Evolutionary conservation across 129 eudicot genomes (phyloP).

Genomic region (Flaveria ramosissima): DNA sequence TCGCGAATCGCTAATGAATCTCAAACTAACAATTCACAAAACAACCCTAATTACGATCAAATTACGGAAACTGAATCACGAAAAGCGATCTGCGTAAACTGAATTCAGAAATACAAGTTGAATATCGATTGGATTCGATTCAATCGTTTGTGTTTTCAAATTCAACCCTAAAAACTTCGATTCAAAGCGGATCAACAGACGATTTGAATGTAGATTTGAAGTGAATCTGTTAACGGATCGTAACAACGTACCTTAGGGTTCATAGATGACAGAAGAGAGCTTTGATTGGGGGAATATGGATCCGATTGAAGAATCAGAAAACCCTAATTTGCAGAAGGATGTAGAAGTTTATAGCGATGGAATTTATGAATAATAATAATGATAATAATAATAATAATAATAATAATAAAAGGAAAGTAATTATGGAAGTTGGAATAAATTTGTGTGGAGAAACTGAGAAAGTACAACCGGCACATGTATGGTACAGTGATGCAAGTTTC

Average conservation of each 20-base stretch:
- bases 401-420: neutral
- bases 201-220: neutral
- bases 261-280: conserved; percentile 17
- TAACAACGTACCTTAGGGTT: conserved; percentile 28
- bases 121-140: conserved; percentile 5
- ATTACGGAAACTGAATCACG: conserved; percentile 24
- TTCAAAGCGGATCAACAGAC: conserved; percentile 17
- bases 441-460: neutral
- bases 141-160: neutral
- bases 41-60: conserved; percentile 19
- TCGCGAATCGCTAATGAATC: neutral
- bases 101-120: neutral
- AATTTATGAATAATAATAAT: conserved; percentile 9
- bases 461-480: conserved; percentile 27
- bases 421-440: conserved; percentile 6
- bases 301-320: conserved; percentile 19
- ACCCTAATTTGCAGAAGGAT: conserved; percentile 27
- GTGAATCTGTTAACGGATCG: neutral
- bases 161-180: neutral
- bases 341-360: conserved; percentile 31
- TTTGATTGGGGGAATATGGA: conserved; percentile 13
- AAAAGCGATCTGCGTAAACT: conserved; percentile 17
- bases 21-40: conserved; percentile 1
- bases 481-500: neutral
- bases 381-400: neutral